Evolutionary conservation across 2,329 filamentous ascomycete genomes (phyloP).

Genomic region (Paecilomyces niveus): DNA sequence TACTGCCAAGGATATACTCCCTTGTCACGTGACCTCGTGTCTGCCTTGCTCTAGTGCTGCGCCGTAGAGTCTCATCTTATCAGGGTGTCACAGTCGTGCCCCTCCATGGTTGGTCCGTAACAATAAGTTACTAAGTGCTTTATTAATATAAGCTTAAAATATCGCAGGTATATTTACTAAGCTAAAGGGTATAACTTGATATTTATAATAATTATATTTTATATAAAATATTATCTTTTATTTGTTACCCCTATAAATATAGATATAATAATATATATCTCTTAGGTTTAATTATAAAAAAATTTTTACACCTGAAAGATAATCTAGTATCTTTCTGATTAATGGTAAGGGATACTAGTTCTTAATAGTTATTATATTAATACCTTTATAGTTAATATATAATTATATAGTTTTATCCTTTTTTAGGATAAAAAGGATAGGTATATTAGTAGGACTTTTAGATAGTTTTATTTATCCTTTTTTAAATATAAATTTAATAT

Average conservation of each 20-base stretch:
- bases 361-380: too few relatives aligned
- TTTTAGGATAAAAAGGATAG: neutral
- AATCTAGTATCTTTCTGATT: too few relatives aligned
- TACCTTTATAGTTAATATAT: neutral
- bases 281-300: neutral
- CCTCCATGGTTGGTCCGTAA: too few relatives aligned
- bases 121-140: too few relatives aligned
- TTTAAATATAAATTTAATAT: neutral
- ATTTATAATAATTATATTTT: neutral
- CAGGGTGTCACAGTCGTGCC: too few relatives aligned
- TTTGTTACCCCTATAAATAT: neutral
- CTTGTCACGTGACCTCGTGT: too few relatives aligned
- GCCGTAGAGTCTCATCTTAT: too few relatives aligned
- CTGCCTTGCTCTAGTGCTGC: too few relatives aligned
- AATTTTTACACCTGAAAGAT: too few relatives aligned
- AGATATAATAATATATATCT: neutral
- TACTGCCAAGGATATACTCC: too few relatives aligned
- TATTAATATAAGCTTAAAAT: constrained; percentile 1
- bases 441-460: neutral
- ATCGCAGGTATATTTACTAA: neutral
- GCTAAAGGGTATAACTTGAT: neutral
- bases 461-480: too few relatives aligned
- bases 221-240: constrained; percentile 1
- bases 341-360: neutral
- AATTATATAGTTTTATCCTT: neutral